A percentile compares a stretch with the other conserved stretches of the same genome.
These are phyloP conservation scores for Microbotryum lychnidis-dioicae DNA, from an alignment of 1,284 basidiomycete species.

Conservation along the genomic window DNA sequence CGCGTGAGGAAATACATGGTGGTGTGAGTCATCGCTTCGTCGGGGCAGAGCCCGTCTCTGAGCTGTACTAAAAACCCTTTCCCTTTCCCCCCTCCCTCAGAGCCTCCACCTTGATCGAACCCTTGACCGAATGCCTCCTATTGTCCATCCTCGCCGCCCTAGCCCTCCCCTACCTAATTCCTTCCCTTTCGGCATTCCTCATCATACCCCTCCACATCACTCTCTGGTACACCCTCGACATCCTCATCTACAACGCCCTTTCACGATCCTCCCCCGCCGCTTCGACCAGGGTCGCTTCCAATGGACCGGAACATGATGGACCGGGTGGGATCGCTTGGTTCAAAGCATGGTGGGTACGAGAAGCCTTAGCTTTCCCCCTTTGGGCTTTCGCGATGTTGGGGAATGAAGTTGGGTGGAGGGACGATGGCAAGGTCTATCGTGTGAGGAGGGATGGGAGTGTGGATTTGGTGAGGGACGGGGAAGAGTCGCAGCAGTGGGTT, in stretches of 20 bases:
- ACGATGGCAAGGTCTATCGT: constrained; percentile 29
- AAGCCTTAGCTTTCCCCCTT: constrained; percentile 72
- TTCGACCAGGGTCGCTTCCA: constrained; percentile 10
- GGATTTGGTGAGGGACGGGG: constrained; percentile 9
- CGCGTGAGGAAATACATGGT: constrained; percentile 89
- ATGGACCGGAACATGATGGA: constrained; percentile 41
- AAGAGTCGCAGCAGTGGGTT: constrained; percentile 7
- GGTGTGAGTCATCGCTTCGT: constrained; percentile 37
- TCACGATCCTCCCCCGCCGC: constrained; percentile 28
- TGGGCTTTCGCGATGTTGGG: constrained; percentile 72
- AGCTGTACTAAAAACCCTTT: neutral
- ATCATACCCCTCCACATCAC: constrained; percentile 31
- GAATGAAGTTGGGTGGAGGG: constrained; percentile 74
- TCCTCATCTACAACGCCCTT: constrained; percentile 30
- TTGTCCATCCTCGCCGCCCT: constrained; percentile 57
- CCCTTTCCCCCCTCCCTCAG: constrained; percentile 8
- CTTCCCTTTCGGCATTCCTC: constrained; percentile 21
- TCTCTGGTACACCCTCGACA: constrained; percentile 36
- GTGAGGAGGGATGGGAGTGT: constrained; percentile 33
- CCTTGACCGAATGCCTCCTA: constrained; percentile 75
- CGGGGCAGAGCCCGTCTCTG: neutral
- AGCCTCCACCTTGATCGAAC: constrained; percentile 72
- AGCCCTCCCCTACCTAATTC: constrained; percentile 49
- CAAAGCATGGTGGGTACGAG: constrained; percentile 65
- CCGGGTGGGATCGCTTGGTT: constrained; percentile 48